Percentiles rank a stretch among this genome's conserved stretches.
phyloP scores from a whole-genome alignment of 192 early-diverging fungal species.

The Polychytrium aggregatum region DNA sequence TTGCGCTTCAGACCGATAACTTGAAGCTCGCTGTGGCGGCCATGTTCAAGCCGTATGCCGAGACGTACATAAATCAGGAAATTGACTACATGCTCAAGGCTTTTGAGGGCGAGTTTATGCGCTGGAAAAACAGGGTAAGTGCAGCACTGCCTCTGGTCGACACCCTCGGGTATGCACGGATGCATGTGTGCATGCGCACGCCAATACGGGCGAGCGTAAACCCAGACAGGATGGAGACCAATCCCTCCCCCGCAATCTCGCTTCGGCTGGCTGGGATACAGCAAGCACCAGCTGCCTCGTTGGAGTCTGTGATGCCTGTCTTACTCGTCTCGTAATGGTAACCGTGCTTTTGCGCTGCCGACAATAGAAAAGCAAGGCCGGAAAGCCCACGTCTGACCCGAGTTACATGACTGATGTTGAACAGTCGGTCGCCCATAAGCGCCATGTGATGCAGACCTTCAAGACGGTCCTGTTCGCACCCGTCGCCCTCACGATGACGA shows the following conservation, averaged over 20 bases:
- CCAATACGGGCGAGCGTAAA: neutral
- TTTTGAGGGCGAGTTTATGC: conserved; percentile 49
- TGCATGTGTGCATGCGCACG: conserved; percentile 5
- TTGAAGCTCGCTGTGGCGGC: conserved; percentile 40
- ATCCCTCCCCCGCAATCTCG: neutral
- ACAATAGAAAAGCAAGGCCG: conserved; percentile 13
- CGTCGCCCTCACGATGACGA: conserved; percentile 24
- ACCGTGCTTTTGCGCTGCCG: no score
- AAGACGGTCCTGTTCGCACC: conserved; percentile 44
- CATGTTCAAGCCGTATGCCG: conserved; percentile 54
- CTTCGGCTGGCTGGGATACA: neutral
- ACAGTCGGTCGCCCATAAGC: conserved; percentile 36
- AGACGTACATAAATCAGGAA: conserved; percentile 59
- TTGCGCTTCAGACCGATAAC: conserved; percentile 34
- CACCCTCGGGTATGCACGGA: neutral
- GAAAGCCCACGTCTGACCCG: conserved; percentile 9
- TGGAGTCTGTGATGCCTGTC: no score
- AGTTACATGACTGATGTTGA: conserved; percentile 31
- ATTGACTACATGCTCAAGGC: conserved; percentile 41
- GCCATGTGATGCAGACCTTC: conserved; percentile 40
- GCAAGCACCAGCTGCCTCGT: neutral
- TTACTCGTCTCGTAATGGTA: no score
- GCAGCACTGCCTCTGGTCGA: no score
- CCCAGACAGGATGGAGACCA: neutral
- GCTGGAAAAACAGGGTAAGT: conserved; percentile 57